phyloP scores from a whole-genome alignment of 1,284 basidiomycete species.

The Ganoderma leucocontextum region DNA sequence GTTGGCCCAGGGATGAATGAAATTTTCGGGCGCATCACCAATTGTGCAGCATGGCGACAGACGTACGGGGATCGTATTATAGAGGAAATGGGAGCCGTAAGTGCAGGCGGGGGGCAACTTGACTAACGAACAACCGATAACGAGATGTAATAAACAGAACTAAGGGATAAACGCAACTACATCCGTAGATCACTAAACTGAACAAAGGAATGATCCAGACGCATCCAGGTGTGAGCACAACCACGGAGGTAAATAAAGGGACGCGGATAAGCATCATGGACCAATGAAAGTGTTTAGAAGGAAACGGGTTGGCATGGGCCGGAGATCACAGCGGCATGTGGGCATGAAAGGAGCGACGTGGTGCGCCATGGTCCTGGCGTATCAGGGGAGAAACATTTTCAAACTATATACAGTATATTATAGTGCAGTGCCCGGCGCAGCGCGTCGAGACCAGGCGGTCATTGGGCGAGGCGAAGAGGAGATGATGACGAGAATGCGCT shows the following conservation, averaged over 20 bases:
- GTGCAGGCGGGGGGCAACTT: conserved; percentile 25
- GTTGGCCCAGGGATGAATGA: too few relatives aligned
- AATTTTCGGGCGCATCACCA: background rate
- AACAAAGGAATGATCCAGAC: conserved; percentile 29
- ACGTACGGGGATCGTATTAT: conserved; percentile 6
- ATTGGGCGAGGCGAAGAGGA: conserved; percentile 13
- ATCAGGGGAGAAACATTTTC: conserved; percentile 28
- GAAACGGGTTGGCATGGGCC: conserved; percentile 12
- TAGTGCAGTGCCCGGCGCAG: conserved; percentile 28
- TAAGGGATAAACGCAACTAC: conserved; percentile 11
- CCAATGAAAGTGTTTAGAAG: conserved; percentile 12
- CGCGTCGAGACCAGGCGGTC: conserved; percentile 18
- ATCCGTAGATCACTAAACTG: conserved; percentile 26
- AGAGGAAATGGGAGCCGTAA: background rate
- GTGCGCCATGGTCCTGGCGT: conserved; percentile 27
- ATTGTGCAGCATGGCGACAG: background rate
- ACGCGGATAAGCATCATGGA: conserved; percentile 25
- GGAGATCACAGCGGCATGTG: conserved; percentile 31
- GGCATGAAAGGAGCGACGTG: conserved; percentile 33
- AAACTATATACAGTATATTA: conserved; percentile 37
- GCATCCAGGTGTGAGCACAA: conserved; percentile 36
- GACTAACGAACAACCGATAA: conserved; percentile 16
- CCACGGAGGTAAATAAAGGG: conserved; percentile 22
- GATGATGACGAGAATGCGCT: conserved; percentile 25
- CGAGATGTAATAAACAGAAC: conserved; percentile 15